Evolutionary conservation across 805 yeast genomes (phyloP), one percentile per base, ranked within the genome.

Genomic region (Kazachstania psychrophila): DNA sequence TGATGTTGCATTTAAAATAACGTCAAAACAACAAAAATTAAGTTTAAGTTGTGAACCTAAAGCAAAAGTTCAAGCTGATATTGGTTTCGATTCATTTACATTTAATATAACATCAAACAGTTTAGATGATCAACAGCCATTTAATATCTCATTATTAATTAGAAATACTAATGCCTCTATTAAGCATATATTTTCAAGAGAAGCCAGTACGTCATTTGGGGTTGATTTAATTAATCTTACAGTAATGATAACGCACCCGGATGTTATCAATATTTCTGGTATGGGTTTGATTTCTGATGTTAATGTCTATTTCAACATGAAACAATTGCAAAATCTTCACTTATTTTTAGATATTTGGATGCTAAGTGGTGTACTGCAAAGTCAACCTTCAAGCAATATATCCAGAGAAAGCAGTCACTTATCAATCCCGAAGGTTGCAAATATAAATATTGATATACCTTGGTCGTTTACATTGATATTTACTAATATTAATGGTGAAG

Each of bases 111-210:
- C 72, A 28, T 65, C 84, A 1, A 70, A 73, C 31, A 65, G 64
- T 7, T 49, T 54, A n/a, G 61, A 62, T 33, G 48, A 57, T 10
- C 45, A 66, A 4, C 64, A 65, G 20, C 64, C 69, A 3, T 40
- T 76, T 9, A 57, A 71, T 2, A 55, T 72, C 4, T 54, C 75
- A 0, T 53, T 77, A 2, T 65, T 69, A 12, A 43, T 86, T 13
- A 66, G 68, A n/a, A 67, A 73, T 2, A 58, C 86, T 4, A 66
- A 72, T 15, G 82, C 89, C 0, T 77, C 88, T 0, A 62, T 92
- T 24, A 95, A 86, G 50, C 98, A 92, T 57, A 77, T 84, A 12
- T 92, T 85, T 52, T 89, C 97, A 0, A 73, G 95, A 43, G 95
- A 86, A 44, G 71, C 81, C 0, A 86, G 95, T 65, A 94, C 94